Evolutionary conservation across 2,329 filamentous ascomycete species (phyloP).

Genomic region (Trichoderma atrobrunneum): DNA sequence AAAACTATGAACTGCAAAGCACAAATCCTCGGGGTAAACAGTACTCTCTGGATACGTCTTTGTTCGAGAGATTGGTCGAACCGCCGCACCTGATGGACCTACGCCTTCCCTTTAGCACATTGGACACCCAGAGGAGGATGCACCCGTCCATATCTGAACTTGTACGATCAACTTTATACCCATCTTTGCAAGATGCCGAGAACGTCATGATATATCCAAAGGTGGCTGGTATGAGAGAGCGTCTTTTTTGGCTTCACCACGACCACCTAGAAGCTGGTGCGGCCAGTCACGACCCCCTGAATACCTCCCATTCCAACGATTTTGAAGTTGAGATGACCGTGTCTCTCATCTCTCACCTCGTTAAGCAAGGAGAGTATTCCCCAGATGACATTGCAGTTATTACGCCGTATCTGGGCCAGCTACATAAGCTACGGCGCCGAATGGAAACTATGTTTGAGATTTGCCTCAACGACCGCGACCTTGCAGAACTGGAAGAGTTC

Average conservation of each 20-base stretch:
- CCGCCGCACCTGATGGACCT: constrained; percentile 24
- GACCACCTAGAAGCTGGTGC: constrained; percentile 41
- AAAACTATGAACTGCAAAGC: constrained; percentile 53
- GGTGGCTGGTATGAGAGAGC: constrained; percentile 51
- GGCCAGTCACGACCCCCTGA: constrained; percentile 31
- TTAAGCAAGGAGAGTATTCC: constrained; percentile 61
- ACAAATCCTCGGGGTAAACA: constrained; percentile 46
- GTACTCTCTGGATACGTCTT: constrained; percentile 56
- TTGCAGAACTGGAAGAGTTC: constrained; percentile 47
- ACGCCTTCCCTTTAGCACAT: constrained; percentile 32
- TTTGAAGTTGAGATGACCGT: constrained; percentile 64
- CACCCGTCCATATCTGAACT: constrained; percentile 59
- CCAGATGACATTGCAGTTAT: constrained; percentile 65
- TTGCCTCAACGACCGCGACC: constrained; percentile 61
- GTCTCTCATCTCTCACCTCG: constrained; percentile 62
- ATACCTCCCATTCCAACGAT: constrained; percentile 28
- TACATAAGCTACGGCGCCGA: constrained; percentile 47
- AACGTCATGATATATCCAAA: constrained; percentile 25
- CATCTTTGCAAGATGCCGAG: constrained; percentile 49
- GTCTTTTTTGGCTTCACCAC: constrained; percentile 64
- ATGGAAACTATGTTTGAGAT: constrained; percentile 56
- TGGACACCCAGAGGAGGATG: constrained; percentile 65
- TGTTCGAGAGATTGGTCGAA: constrained; percentile 60
- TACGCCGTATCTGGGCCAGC: constrained; percentile 62
- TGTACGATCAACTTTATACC: constrained; percentile 57